Evolutionary conservation across 495 filamentous ascomycete genomes (phyloP).

Genomic region (Tuber aestivum): DNA sequence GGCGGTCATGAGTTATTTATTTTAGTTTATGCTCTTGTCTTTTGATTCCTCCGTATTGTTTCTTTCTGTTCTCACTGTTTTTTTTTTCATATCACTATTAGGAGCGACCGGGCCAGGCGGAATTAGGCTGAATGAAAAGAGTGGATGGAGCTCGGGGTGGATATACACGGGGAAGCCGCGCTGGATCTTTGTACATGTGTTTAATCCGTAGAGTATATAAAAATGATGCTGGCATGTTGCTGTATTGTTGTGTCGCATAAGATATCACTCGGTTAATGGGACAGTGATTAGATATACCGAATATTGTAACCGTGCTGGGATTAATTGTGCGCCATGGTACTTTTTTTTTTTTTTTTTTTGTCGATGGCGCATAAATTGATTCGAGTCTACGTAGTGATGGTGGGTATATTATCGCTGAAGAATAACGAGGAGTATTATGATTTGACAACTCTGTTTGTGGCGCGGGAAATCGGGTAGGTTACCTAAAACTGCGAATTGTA

Average conservation of each 20-base stretch:
- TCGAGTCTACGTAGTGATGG: too few species aligned
- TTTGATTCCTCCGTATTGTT: constrained; percentile 10
- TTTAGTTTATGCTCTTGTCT: constrained; percentile 12
- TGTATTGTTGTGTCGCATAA: background rate
- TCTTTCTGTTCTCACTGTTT: background rate
- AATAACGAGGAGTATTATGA: background rate
- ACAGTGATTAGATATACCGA: background rate
- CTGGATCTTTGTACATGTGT: background rate
- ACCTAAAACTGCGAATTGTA: background rate
- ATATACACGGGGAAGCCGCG: background rate
- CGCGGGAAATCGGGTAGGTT: background rate
- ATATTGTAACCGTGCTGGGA: background rate
- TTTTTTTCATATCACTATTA: background rate
- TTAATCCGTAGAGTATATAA: background rate
- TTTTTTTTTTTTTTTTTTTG: too few species aligned
- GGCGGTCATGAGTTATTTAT: constrained; percentile 11
- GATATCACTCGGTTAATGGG: background rate
- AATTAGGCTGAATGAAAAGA: background rate
- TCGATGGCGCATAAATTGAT: too few species aligned
- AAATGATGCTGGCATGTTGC: background rate
- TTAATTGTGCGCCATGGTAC: too few species aligned
- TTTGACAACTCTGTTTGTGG: background rate
- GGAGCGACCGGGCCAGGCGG: background rate
- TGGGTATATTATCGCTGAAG: background rate
- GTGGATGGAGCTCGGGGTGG: background rate